phyloP scores from a whole-genome alignment of 78 protist species.

The Guillardia theta region DNA sequence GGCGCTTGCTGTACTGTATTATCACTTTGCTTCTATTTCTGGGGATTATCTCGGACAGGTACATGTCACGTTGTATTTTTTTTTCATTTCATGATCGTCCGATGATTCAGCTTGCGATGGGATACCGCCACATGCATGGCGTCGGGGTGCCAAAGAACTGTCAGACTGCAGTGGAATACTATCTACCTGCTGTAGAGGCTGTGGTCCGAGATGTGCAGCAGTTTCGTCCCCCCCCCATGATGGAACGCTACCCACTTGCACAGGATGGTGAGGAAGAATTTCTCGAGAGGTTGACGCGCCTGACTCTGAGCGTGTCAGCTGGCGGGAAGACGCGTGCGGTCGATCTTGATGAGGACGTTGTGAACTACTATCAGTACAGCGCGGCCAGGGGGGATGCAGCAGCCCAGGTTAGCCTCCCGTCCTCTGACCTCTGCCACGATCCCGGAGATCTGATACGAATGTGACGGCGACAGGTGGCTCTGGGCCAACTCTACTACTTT shows the following conservation, averaged over 20 bases:
- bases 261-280: too few species aligned
- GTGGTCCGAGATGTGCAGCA: slow-evolving; percentile 55
- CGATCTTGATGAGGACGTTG: slow-evolving; percentile 38
- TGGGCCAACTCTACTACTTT: slow-evolving; percentile 68
- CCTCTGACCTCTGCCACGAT: too few species aligned
- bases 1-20: slow-evolving; percentile 41
- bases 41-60: slow-evolving; percentile 60
- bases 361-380: slow-evolving; percentile 67
- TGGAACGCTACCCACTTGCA: slow-evolving; percentile 9
- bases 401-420: slow-evolving; percentile 54
- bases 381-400: slow-evolving; percentile 67
- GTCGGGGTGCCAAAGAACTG: slow-evolving; percentile 67
- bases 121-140: slow-evolving; percentile 71
- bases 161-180: slow-evolving; percentile 54
- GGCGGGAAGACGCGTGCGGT: background rate
- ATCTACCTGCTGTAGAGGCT: slow-evolving; percentile 57
- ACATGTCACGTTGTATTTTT: too few species aligned
- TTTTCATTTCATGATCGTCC: too few species aligned
- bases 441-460: too few species aligned
- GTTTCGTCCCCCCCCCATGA: slow-evolving; percentile 33
- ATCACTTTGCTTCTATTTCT: slow-evolving; percentile 68
- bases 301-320: too few species aligned
- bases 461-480: slow-evolving; percentile 28
- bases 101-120: slow-evolving; percentile 61
- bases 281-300: background rate